Evolutionary conservation across 1,284 basidiomycete species (phyloP), one percentile per base, ranked within the genome.

Genomic region (Cutaneotrichosporon curvatum): DNA sequence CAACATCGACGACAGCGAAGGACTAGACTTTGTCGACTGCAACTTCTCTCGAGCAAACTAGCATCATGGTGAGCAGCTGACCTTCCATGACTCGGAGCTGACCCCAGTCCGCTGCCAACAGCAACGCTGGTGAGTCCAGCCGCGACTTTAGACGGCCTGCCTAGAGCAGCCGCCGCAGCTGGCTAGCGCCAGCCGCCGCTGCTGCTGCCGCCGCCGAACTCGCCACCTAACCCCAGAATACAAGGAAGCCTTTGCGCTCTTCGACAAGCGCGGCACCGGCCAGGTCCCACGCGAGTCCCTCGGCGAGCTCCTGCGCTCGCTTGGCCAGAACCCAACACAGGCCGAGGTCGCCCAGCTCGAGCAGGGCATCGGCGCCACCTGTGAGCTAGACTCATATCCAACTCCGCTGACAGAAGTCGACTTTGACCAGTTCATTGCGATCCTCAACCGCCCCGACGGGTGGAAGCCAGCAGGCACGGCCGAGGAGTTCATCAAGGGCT

Each of bases 281-380:
- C 79, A 84, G 35, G 87, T 98, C 30, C 83, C 88, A 9, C 77
- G 86, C 15, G 87, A 92, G 58, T 85, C 83, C 1, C 77, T 98
- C 1, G 94, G 94, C n/a, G 94, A 98, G 73, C 81, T 98, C 7
- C 76, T 98, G 16, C 83, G 95, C 41, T 90, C 91, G 0, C 76
- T 98, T 1, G 95, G 95, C 1, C 94, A 98, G 76, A 98, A 98
- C 72, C 94, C 94, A 6, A 98, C 95, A 0, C 94, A 98, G 72
- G 85, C 88, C 21, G 91, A 98, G 72, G 91, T 98, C 1, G 80
- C 81, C 8, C 85, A 90, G 25, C 82, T 97, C 53, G 81, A 87
- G 37, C 73, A 76, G 15, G 68, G 73, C 34, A 83, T 89, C 8
- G 67, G 67, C 4, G 50, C 56, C 10, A 62, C 65, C 19, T 72